A percentile compares a stretch with the other conserved stretches of the same genome.
These are phyloP conservation scores for Aureobasidium lini DNA, from an alignment of 2,329 filamentous ascomycete genomes.

Conservation along the genomic window DNA sequence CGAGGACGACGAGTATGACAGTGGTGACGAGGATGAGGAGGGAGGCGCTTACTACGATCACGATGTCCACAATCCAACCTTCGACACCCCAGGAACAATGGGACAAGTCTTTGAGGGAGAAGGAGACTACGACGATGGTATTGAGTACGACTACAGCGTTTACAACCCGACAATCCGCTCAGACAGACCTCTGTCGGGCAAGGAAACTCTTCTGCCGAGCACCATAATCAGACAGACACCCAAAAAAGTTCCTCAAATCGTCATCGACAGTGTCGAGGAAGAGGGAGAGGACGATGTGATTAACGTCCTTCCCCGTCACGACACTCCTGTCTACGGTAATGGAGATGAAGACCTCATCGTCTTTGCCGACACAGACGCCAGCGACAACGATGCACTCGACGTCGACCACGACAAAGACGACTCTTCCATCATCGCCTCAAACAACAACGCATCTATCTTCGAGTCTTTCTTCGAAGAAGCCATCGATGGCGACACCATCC, in stretches of 20 bases:
- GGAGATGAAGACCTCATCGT: conserved; percentile 1
- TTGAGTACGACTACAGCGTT: background rate
- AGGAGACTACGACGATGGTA: background rate
- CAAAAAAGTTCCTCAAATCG: background rate
- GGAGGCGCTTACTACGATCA: background rate
- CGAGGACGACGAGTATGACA: background rate
- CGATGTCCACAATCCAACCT: background rate
- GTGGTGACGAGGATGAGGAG: background rate
- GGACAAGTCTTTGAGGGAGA: background rate
- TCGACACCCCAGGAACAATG: background rate
- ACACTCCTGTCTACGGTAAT: background rate
- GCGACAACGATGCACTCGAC: background rate
- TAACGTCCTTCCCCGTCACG: background rate
- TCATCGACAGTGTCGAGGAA: background rate
- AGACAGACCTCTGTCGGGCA: background rate
- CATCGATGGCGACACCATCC: background rate
- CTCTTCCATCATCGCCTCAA: background rate
- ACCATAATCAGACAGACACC: background rate
- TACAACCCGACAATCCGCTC: background rate
- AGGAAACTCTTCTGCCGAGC: background rate
- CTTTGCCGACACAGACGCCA: background rate
- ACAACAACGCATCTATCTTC: background rate
- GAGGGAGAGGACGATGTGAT: background rate
- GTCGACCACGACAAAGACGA: background rate
- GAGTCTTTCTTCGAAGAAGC: conserved; percentile 2